Evolutionary conservation across 768 basidiomycete genomes (phyloP), one percentile per base, ranked within the genome.

Genomic region (Auricularia sp.): DNA sequence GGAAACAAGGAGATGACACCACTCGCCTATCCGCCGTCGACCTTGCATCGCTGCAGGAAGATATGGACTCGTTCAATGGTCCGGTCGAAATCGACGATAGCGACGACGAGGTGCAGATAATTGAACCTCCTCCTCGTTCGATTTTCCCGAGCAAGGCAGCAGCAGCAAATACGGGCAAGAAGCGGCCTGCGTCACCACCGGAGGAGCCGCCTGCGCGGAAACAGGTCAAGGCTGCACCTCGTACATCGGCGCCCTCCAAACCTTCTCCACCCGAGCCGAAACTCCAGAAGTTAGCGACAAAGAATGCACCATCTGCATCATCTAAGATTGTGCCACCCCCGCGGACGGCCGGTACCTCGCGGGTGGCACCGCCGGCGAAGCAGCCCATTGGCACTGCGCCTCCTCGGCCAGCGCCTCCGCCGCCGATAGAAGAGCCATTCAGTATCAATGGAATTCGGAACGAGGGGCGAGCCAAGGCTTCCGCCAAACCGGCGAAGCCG

Each of bases 1-100:
- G 81, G 79, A 42, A 67, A 78, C 0, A 77, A 75, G 72, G 77
- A 33, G 72, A 74, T 29, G 82, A 78, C 69, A 51, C 14, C n/a
- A 88, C 83, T 54, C 82, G 84, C 21, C 73, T 82, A n/a, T 80
- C 87, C 69, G 71, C 80, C 7, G 75, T 80, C 39, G 84, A 89
- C 56, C 73, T 94, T 62, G 75, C 82, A 14, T 78, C 84, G 62
- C 78, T 97, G 29, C 86, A 89, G 63, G 84, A 85, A 54, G 78
- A 86, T 6, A 76, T 97, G 5, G 77, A 81, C 2, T 75, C 79
- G 2, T 94, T 92, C 69, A 67, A 44, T 2, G 68, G 66, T 29
- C 29, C 29, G 39, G 39, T 42, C 0, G 8, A 42, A 14, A 42
- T 42, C 14, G 67, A 70, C 62, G 80, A 81, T 35, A 80, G 82